Evolutionary conservation across 306 rosid species (phyloP), one percentile per base, ranked within the genome.

Genomic region (Sesbania bispinosa): DNA sequence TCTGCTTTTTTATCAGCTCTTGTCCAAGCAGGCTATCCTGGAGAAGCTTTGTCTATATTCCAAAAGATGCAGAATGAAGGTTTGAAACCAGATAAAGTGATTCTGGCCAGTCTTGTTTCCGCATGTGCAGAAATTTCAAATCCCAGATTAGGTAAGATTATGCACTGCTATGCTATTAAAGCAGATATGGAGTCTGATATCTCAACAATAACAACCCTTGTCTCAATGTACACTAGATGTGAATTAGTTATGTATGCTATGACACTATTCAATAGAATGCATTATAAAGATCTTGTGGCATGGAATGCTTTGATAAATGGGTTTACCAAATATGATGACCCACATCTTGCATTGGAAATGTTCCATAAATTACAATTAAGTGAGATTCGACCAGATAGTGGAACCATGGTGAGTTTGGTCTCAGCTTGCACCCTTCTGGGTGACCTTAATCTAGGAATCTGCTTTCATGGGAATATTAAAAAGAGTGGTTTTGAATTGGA

Each of bases 291-390:
- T 75, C 57, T 82, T 63, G 85, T 88, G 65, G 83, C 88, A 15
- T 90, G 96, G 93, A 90, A 90, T 84, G 76, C 85, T 30, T 61
- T 84, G 82, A 86, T 90, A 48, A 88, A 77, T 46, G 96, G 87
- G 30, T 77, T 68, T 60, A 33, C 80, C 75, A 85, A 78, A 54
- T 71, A 24, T 53, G 88, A 86, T 15, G 89, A 90, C 32, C 81
- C 81, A 0, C 47, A 7, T 61, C 64, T 59, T 55, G 86, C 87
- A 5, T 43, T 86, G 47, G 69, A 79, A 65, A 64, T 82, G 78
- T 84, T 90, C 62, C 26, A 1, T 57, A 66, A 72, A 21, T 81
- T 88, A 69, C 81, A 48, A 61, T 53, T 41, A 48, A 88, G 78
- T 60, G 83, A 74, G 58, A 77, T 73, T 74, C 83, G 50, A 15